Percentiles rank a stretch among this genome's conserved stretches.
phyloP scores from a whole-genome alignment of 371 early-diverging fungal species.

The Mucor sp. region DNA sequence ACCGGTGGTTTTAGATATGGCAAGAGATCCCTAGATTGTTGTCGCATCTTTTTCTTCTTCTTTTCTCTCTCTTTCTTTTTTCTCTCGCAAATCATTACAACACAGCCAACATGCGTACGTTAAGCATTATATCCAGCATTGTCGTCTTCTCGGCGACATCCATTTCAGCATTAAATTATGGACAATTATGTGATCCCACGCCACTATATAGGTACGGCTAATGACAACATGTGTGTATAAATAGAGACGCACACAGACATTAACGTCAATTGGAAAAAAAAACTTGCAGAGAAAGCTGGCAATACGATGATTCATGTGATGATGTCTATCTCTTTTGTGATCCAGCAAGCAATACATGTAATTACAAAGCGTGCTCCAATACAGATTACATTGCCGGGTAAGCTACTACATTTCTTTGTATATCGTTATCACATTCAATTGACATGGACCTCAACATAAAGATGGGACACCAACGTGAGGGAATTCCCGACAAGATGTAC shows the following conservation, averaged over 20 bases:
- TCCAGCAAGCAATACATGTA: conserved; percentile 33
- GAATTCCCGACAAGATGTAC: conserved; percentile 37
- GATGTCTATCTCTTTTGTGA: conserved; percentile 39
- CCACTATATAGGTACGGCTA: conserved; percentile 35
- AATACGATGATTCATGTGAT: conserved; percentile 45
- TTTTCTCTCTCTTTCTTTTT: not conserved
- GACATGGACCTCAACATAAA: conserved; percentile 10
- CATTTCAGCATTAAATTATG: conserved; percentile 22
- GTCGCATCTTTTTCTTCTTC: not conserved
- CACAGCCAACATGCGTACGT: not conserved
- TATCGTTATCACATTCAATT: not conserved
- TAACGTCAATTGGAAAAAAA: not conserved
- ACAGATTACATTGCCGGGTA: conserved; percentile 48
- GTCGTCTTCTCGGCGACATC: not conserved
- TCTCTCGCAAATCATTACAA: not conserved
- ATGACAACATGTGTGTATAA: not conserved
- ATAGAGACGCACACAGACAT: not conserved
- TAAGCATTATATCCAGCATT: not conserved
- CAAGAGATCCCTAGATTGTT: not conserved
- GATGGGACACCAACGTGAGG: conserved; percentile 35
- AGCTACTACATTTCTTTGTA: too few species aligned
- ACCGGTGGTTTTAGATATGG: not conserved
- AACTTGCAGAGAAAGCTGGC: conserved; percentile 27
- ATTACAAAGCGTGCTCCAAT: conserved; percentile 47
- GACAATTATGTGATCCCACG: conserved; percentile 34